Conservation (phyloP, 2,329 filamentous ascomycete genomes). For the Fusarium newnesense region DNA sequence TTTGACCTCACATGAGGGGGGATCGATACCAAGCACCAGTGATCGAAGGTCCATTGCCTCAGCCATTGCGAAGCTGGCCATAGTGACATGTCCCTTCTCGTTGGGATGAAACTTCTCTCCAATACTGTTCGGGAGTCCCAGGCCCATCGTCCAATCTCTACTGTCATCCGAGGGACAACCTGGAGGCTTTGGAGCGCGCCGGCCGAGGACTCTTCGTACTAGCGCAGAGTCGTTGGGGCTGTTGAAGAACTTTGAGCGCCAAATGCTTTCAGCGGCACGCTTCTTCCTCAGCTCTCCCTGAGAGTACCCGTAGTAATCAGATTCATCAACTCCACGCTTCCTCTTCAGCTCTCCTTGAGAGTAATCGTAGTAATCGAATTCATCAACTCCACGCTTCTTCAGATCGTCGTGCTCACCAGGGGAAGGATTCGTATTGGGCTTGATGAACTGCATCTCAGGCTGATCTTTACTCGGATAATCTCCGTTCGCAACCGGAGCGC, state of each 20-base stretch:
- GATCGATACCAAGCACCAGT: not conserved
- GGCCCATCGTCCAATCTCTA: not conserved
- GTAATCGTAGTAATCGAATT: rapidly evolving
- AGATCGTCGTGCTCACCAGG: rapidly evolving
- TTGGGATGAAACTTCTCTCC: not conserved
- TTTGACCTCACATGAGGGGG: not conserved
- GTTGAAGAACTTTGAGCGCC: not conserved
- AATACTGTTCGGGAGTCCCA: not conserved
- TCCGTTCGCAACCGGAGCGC: not conserved
- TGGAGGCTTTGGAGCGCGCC: not conserved
- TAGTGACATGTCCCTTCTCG: not conserved
- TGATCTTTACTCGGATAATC: not conserved
- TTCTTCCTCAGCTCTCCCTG: too few relatives aligned
- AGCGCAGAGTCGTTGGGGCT: not conserved
- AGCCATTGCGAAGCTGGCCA: not conserved
- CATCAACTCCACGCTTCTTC: rapidly evolving
- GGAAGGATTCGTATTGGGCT: rapidly evolving
- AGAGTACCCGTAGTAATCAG: too few relatives aligned
- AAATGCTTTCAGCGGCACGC: not conserved
- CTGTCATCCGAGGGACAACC: not conserved
- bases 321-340: too few relatives aligned
- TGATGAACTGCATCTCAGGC: slow-evolving; percentile 9
- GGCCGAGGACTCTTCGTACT: not conserved
- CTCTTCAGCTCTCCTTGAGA: not conserved
- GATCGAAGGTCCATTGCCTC: not conserved